Evolutionary conservation across 495 filamentous ascomycete species (phyloP), one percentile per base, ranked within the genome.

Genomic region (Podospora bellae-mahoneyi): DNA sequence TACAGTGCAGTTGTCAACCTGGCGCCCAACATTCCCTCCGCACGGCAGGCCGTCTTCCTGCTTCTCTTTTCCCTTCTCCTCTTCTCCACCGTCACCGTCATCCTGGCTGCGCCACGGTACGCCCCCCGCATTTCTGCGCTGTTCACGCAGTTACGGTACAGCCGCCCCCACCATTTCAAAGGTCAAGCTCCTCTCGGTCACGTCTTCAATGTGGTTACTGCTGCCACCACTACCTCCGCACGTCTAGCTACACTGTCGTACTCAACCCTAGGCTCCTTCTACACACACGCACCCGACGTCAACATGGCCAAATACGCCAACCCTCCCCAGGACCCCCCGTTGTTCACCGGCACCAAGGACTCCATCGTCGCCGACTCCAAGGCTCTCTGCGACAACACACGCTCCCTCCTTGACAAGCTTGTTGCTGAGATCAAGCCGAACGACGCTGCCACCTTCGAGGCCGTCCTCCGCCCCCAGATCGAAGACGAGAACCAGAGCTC

Each of bases 241-340:
- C 34, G 65, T 32, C 59, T 69, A 27, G 68, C 71, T 13, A 72
- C 69, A n/a, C 16, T 70, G 56, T 65, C 78, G 1, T 69, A 62
- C 66, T 66, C 70, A 19, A 58, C 72, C 4, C 30, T 53, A 16
- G 28, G 67, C 20, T 55, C 72, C 20, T 26, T 68, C 59, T 68
- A 75, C 30, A 76, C 67, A 5, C 74, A 75, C 68, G n/a, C 66
- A 4, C 32, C 69, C 19, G 67, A 13, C 70, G 60, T 69, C 70
- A 70, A 60, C 68, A 74, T 76, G 70, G 77, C 78, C 68, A 82
- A 83, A 75, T 89, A 86, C 74, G 80, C 84, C 74, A 89, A 85
- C 68, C 93, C 93, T 63, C 93, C 93, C 20, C 93, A 97, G 77
- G 82, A 88, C 23, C 94, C 95, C 54, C 92, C 94, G 19, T 82